Evolutionary conservation across 1,284 basidiomycete species (phyloP).

Genomic region (Neolentinus lepideus): DNA sequence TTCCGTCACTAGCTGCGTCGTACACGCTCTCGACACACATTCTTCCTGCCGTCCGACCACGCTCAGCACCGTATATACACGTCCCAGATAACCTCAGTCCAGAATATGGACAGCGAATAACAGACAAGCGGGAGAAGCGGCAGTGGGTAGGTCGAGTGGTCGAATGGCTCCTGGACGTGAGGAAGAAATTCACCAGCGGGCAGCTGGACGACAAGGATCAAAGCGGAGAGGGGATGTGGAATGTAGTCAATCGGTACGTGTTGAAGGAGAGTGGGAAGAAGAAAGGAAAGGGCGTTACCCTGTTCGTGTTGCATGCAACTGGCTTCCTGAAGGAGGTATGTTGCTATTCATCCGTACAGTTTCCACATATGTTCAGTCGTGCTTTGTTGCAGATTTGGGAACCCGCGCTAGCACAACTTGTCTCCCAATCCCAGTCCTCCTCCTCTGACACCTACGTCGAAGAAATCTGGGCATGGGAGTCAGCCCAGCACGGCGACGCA

Average conservation of each 20-base stretch:
- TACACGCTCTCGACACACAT: not conserved
- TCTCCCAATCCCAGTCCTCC: not conserved
- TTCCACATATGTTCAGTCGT: not conserved
- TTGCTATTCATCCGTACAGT: not conserved
- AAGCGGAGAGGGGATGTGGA: slow-evolving; percentile 40
- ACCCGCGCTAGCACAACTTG: slow-evolving; percentile 22
- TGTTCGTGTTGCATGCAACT: slow-evolving; percentile 75
- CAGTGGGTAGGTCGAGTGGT: slow-evolving; percentile 15
- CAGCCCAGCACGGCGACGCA: slow-evolving; percentile 48
- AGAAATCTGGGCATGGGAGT: slow-evolving; percentile 54
- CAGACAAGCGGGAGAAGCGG: slow-evolving; percentile 24
- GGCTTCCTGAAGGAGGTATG: slow-evolving; percentile 79
- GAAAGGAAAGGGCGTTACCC: slow-evolving; percentile 38
- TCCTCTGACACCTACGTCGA: slow-evolving; percentile 22
- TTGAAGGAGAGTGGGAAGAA: slow-evolving; percentile 15
- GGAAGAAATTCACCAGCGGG: slow-evolving; percentile 17
- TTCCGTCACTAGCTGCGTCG: not conserved
- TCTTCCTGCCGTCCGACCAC: not conserved
- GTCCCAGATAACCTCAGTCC: not conserved
- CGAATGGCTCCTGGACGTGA: slow-evolving; percentile 13
- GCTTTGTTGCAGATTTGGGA: slow-evolving; percentile 53
- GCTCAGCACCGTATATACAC: not conserved
- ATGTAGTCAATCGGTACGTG: slow-evolving; percentile 50
- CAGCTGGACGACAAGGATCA: slow-evolving; percentile 12
- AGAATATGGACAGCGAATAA: slow-evolving; percentile 9